Base-by-base conservation (phyloP, 2,329 filamentous ascomycete genomes). In the Fusarium falciforme region DNA sequence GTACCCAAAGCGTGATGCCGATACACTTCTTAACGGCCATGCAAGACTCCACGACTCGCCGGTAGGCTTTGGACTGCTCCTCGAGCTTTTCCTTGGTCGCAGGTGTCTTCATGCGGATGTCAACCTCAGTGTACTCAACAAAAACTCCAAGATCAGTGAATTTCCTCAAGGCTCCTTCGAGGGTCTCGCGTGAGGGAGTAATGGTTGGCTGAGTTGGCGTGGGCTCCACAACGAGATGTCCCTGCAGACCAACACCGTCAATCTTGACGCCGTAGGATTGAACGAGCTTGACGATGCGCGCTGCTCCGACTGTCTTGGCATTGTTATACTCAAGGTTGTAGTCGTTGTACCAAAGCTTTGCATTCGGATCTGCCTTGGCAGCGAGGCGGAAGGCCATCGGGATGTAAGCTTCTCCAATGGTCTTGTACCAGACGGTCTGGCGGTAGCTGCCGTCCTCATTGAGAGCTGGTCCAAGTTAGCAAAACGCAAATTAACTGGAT, bases 291-390 rank as follows among this genome's bases (percentile, higher is more conserved):
- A 85, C 80, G 17, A 85, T 76, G 11, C 70, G 80, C 14, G 80
- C 75, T 5, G 80, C 81, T 4, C 79, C 80, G 7, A 77, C 76
- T 0, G 79, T 76, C 75, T 85, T 85, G 8, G 79, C 75, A n/a
- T 76, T 75, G 10, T 79, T 75, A 4, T 75, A 80, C 74, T 88
- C 87, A 57, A 88, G 85, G 69, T 85, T 86, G 79, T 89, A 89
- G 76, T 89, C 78, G 54, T 89, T 89, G 80, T 87, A 87, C 78
- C 87, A 89, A 8, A 90, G 81, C 77, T 87, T 88, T 3, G 86
- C 85, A 7, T 80, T 77, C 0, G 85, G 84, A 44, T 85, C 84
- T 0, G 85, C 85, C 17, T 84, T 83, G 22, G 84, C 83, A 1
- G 86, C 84, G 14, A 86, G 83, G 3, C 79, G 78, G 79, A 89